These are phyloP conservation scores for Cercospora sp. DNA, from an alignment of 2,329 filamentous ascomycete species.

Conservation along the genomic window DNA sequence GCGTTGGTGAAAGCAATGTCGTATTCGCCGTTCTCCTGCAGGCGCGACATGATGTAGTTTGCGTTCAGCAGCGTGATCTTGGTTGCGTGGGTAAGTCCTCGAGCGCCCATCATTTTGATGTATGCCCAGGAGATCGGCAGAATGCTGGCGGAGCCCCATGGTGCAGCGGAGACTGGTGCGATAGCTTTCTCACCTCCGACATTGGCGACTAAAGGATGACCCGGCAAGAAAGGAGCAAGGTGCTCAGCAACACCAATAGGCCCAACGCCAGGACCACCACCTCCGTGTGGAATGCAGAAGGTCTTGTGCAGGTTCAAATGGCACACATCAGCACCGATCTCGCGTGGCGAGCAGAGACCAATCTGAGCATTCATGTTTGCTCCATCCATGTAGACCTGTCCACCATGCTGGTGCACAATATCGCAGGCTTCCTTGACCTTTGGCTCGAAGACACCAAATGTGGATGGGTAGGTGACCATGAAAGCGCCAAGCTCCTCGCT, in stretches of 20 bases:
- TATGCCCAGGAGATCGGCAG: conserved; percentile 94
- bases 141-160: conserved; percentile 86
- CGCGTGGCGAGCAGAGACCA: conserved; percentile 87
- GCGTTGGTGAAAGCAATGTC: conserved; percentile 91
- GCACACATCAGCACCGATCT: conserved; percentile 95
- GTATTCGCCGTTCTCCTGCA: conserved; percentile 73
- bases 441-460: conserved; percentile 92
- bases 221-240: conserved; percentile 73
- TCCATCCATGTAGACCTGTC: conserved; percentile 97
- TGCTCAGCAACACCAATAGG: conserved; percentile 89
- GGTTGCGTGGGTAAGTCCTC: conserved; percentile 83
- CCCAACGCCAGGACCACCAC: conserved; percentile 88
- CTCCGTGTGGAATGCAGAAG: conserved; percentile 96
- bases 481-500: conserved; percentile 83
- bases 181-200: conserved; percentile 59
- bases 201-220: conserved; percentile 62
- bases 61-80: conserved; percentile 93
- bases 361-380: conserved; percentile 99
- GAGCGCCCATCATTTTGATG: conserved; percentile 86
- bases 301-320: conserved; percentile 98
- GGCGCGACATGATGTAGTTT: conserved; percentile 90
- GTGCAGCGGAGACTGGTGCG: conserved; percentile 75
- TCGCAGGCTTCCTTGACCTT: conserved; percentile 81
- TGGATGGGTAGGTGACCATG: conserved; percentile 96
- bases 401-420: conserved; percentile 82